A percentile compares a stretch with the other conserved stretches of the same genome.
These are phyloP conservation scores for Guyanaporus albipodus DNA, from an alignment of 768 basidiomycete species.

Conservation along the genomic window DNA sequence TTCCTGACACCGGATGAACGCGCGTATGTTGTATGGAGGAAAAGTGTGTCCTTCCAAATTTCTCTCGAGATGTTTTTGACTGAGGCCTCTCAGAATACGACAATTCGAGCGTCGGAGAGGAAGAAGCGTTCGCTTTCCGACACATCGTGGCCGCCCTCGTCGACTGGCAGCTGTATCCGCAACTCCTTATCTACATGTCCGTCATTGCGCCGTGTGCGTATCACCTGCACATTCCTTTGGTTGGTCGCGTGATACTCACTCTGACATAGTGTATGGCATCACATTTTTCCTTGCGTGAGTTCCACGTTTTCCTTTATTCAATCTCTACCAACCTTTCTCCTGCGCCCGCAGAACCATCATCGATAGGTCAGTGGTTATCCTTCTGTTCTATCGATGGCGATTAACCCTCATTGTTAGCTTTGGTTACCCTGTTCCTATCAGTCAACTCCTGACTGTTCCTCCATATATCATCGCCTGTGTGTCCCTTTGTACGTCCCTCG, in stretches of 20 bases:
- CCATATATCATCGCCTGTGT: constrained; percentile 63
- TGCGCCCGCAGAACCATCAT: constrained; percentile 50
- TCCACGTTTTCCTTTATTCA: background rate
- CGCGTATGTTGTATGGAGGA: constrained; percentile 16
- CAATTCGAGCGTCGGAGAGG: constrained; percentile 27
- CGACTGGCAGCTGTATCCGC: constrained; percentile 57
- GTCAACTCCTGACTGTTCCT: constrained; percentile 65
- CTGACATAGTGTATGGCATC: constrained; percentile 56
- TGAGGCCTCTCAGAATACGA: constrained; percentile 44
- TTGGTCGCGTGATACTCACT: constrained; percentile 2
- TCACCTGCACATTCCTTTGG: background rate
- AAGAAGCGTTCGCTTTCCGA: constrained; percentile 52
- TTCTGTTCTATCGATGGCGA: background rate
- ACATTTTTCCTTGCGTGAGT: constrained; percentile 69
- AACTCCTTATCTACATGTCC: constrained; percentile 37
- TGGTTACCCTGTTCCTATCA: constrained; percentile 52
- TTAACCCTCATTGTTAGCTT: constrained; percentile 39
- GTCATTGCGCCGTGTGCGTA: constrained; percentile 55
- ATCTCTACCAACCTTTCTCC: background rate
- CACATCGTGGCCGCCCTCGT: constrained; percentile 50
- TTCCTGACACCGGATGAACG: constrained; percentile 18
- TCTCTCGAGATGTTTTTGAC: constrained; percentile 42
- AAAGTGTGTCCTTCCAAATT: constrained; percentile 6
- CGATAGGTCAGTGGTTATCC: constrained; percentile 32
- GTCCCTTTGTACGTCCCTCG: constrained; percentile 38